Conservation (phyloP, 495 filamentous ascomycete genomes). For the Corynascus novoguineensis region DNA sequence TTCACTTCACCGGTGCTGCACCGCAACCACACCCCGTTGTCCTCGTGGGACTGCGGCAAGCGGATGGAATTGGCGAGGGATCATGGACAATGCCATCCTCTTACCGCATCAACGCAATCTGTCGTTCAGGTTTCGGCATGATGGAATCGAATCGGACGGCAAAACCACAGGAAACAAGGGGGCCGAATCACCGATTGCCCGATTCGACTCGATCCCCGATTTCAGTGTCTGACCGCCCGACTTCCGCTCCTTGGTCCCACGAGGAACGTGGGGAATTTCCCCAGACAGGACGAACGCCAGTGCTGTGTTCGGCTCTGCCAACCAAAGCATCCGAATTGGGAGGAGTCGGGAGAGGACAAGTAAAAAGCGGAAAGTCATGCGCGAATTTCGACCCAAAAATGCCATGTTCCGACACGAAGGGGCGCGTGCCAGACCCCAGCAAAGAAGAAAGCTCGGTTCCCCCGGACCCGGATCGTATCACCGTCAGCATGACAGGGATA, state of each 20-base stretch:
- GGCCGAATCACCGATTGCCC: constrained; percentile 2
- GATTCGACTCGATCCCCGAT: constrained; percentile 7
- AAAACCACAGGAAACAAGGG: constrained; percentile 1
- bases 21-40: constrained; percentile 16
- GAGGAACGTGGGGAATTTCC: constrained; percentile 6
- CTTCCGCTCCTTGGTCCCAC: constrained; percentile 11
- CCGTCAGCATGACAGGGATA: not conserved
- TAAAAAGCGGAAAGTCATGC: not conserved
- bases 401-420: too few relatives aligned
- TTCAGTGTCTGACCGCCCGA: not conserved
- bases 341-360: not conserved
- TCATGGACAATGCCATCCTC: not conserved
- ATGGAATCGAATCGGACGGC: not conserved
- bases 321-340: not conserved
- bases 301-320: not conserved
- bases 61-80: constrained; percentile 1
- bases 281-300: not conserved
- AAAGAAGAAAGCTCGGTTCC: not conserved
- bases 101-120: not conserved
- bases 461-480: constrained; percentile 10
- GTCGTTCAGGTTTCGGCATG: not conserved
- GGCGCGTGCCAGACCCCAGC: too few relatives aligned
- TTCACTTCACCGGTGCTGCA: constrained; percentile 20
- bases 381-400: constrained; percentile 10
- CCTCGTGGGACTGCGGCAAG: constrained; percentile 10